phyloP scores from a whole-genome alignment of 225 moss, liverwort and hornwort genomes.

The Antitrichia curtipendula region DNA sequence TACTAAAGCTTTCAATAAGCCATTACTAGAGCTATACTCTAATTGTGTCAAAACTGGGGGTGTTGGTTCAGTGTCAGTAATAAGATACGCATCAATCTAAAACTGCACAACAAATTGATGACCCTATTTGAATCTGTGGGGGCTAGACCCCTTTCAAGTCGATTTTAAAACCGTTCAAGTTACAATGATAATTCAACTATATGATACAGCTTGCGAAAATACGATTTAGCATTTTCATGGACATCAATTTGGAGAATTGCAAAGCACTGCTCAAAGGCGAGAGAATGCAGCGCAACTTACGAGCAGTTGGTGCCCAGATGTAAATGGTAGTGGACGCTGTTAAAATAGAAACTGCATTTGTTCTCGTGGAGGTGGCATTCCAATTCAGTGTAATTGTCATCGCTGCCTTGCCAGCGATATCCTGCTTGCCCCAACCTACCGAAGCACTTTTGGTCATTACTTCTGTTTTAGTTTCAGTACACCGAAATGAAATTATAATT shows the following conservation, averaged over 20 bases:
- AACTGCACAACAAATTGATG: background rate
- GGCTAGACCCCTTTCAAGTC: too few relatives aligned
- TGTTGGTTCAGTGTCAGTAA: background rate
- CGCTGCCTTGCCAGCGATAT: conserved; percentile 31
- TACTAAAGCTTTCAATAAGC: background rate
- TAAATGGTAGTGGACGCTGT: conserved; percentile 2
- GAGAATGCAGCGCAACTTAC: conserved; percentile 2
- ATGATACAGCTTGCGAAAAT: background rate
- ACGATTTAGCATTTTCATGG: background rate
- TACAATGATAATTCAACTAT: background rate
- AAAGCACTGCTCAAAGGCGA: background rate
- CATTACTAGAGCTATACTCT: background rate
- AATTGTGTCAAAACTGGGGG: background rate
- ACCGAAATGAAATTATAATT: background rate
- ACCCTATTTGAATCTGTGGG: background rate
- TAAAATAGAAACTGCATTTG: background rate
- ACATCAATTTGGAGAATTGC: background rate
- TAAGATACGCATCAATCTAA: background rate
- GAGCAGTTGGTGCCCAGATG: conserved; percentile 47
- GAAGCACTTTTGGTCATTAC: conserved; percentile 25
- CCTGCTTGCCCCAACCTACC: conserved; percentile 44
- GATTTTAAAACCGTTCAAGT: background rate
- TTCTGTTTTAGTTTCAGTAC: conserved; percentile 2
- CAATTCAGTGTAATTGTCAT: conserved; percentile 42
- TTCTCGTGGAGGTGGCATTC: background rate